A percentile compares a stretch with the other conserved stretches of the same genome.
Conservation (phyloP, 345 rosid genomes). For the Salix suchowensis region DNA sequence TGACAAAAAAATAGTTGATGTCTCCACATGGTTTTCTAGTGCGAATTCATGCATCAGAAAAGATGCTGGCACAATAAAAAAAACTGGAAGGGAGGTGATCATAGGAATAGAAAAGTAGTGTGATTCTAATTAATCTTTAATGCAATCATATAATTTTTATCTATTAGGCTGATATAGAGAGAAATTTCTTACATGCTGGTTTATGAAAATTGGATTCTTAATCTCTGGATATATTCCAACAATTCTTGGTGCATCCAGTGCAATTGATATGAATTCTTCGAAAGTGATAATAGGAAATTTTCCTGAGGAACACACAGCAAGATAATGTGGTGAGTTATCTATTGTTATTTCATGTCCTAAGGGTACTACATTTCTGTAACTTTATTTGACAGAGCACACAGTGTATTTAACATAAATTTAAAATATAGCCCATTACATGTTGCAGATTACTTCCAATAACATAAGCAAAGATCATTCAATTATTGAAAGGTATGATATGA, state of each 20-base stretch:
- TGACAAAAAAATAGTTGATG: background rate
- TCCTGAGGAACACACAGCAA: conserved; percentile 43
- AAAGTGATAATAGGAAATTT: conserved; percentile 74
- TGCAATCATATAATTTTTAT: background rate
- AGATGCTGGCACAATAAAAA: too few species aligned
- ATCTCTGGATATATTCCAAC: conserved; percentile 99
- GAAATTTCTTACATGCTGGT: conserved; percentile 58
- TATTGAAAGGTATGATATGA: background rate
- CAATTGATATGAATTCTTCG: conserved; percentile 83
- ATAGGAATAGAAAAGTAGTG: background rate
- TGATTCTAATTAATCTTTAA: background rate
- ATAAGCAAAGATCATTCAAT: background rate
- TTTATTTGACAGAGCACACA: background rate
- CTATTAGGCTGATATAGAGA: background rate
- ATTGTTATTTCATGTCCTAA: background rate
- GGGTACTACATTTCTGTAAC: background rate
- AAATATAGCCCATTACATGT: background rate
- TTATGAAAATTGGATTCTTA: conserved; percentile 80
- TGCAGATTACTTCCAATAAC: background rate
- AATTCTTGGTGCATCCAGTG: conserved; percentile 72
- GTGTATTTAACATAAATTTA: background rate
- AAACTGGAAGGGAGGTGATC: background rate
- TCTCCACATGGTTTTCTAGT: background rate
- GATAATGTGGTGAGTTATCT: conserved; percentile 1
- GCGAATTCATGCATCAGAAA: background rate